Percentiles rank a stretch among this genome's conserved stretches.
Evolutionary conservation across 2,329 filamentous ascomycete species (phyloP).

Genomic region (Colletotrichum cordylinicola): DNA sequence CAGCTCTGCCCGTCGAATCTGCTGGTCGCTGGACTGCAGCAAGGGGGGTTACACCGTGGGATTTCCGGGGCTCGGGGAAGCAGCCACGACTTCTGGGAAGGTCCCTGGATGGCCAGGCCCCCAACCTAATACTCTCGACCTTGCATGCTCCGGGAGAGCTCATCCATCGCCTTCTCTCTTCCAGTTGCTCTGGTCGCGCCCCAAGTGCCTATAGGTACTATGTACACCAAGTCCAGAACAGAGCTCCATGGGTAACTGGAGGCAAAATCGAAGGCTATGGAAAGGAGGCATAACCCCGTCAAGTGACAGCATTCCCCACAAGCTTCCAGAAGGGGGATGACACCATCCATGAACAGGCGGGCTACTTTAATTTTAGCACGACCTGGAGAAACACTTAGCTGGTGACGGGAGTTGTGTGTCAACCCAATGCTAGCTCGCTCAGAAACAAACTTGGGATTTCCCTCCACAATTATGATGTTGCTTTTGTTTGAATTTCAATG

Average conservation of each 20-base stretch:
- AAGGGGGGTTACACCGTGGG: not conserved
- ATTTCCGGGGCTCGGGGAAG: not conserved
- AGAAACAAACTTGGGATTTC: not conserved
- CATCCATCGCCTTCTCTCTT: not conserved
- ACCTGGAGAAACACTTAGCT: not conserved
- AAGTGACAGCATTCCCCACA: not conserved
- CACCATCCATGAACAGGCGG: not conserved
- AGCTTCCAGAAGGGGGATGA: not conserved
- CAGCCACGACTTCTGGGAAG: not conserved
- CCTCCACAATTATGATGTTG: not conserved
- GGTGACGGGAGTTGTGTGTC: not conserved
- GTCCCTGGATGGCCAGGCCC: not conserved
- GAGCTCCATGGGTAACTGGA: not conserved
- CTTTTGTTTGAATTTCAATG: not conserved
- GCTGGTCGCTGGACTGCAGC: not conserved
- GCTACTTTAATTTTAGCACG: not conserved
- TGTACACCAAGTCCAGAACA: not conserved
- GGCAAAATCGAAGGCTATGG: not conserved
- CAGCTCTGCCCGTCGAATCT: not conserved
- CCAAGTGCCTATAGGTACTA: not conserved
- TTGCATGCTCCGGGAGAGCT: not conserved
- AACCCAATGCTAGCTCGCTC: not conserved
- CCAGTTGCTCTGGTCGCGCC: not conserved
- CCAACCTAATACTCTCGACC: not conserved
- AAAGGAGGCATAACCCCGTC: not conserved